phyloP scores from a whole-genome alignment of 2,329 filamentous ascomycete species.

The Aspergillus candidus region DNA sequence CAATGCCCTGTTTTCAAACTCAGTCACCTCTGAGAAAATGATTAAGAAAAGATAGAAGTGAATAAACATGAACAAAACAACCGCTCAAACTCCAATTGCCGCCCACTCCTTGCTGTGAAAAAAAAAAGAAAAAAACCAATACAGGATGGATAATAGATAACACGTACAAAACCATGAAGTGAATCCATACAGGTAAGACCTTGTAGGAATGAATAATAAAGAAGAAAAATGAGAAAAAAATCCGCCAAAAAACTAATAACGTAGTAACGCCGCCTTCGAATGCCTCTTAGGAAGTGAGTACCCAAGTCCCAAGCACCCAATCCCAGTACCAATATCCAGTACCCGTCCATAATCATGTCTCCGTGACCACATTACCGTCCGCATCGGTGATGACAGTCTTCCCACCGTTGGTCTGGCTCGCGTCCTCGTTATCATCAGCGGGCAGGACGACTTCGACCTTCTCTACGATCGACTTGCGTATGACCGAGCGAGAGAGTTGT shows the following conservation, averaged over 20 bases:
- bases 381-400: slow-evolving; percentile 15
- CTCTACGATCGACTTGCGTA: slow-evolving; percentile 19
- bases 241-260: not conserved
- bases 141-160: slow-evolving; percentile 6
- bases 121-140: slow-evolving; percentile 4
- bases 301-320: not conserved
- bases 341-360: slow-evolving; percentile 16
- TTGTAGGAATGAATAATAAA: slow-evolving; percentile 4
- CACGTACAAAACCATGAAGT: slow-evolving; percentile 4
- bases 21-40: no score
- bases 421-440: slow-evolving; percentile 17
- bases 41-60: not conserved
- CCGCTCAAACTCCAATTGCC: slow-evolving; percentile 15
- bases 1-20: no score
- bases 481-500: slow-evolving; percentile 15
- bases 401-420: slow-evolving; percentile 11
- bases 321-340: not conserved
- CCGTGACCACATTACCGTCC: slow-evolving; percentile 28
- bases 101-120: slow-evolving; percentile 22
- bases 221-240: slow-evolving; percentile 9
- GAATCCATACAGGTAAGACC: not conserved
- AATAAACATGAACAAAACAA: slow-evolving; percentile 1
- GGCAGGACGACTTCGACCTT: slow-evolving; percentile 23
- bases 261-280: slow-evolving; percentile 3
- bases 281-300: not conserved